Base-by-base conservation (phyloP, 2,329 filamentous ascomycete genomes). In the Fusarium pilosicola region DNA sequence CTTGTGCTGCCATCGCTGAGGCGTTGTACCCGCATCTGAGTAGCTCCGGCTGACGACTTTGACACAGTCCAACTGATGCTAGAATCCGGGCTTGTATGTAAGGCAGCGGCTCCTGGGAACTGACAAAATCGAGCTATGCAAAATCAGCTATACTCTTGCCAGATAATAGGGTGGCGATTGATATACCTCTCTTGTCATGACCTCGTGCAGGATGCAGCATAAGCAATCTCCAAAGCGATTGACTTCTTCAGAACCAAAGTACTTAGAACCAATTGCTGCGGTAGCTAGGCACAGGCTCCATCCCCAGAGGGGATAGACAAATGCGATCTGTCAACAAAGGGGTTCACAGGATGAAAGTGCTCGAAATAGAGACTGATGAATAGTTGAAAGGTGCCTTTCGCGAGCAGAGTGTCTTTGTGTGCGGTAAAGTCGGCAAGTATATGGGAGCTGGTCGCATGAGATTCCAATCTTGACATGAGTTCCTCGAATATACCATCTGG, bases 141-240 rank as follows among this genome's bases (percentile, higher is more conserved):
- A 20, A 18, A 6, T 51, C 1, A 51, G 30, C 17, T 24, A 34
- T 2, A n/a, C 10, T 17, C 10, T n/a, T 30, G 7, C 7, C 45
- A 14, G 5, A 7, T 20, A 7, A 3, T 24, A 1, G 6, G 26
- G 0, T 9, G 15, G 6, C 1, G 15, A 24, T 18, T 12, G 7
- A 14, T 1, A 20, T 32, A 51, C 48, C 10, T 51, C 48, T 34
- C 17, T 20, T n/a, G 22, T 3, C 48, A 34, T 34, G 7, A 51
- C 7, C 17, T 51, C 48, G 10, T 51, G 30, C 22, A 51, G 22
- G 17, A 51, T 51, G 3, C 22, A 18, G 48, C 17, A 20, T 20
- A 51, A 34, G n/a, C 30, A n/a, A 24, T 51, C 48, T 10, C 48
- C 48, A 14, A 34, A 51, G 7, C n/a, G 48, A 20, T 20, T 32